A percentile compares a stretch with the other conserved stretches of the same genome.
phyloP scores from a whole-genome alignment of 208 protist species.

The Trypanosoma vivax region DNA sequence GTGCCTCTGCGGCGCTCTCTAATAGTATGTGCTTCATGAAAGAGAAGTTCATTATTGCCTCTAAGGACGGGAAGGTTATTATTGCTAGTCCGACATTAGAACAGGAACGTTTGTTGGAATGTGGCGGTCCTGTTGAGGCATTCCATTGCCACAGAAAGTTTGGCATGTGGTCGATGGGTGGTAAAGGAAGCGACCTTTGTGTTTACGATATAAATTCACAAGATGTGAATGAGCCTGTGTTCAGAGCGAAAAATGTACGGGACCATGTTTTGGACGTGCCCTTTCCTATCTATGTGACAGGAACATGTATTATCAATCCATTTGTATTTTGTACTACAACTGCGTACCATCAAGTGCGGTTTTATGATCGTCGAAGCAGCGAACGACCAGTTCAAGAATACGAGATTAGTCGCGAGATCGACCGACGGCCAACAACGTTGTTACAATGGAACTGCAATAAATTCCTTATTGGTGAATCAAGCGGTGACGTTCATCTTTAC shows the following conservation, averaged over 20 bases:
- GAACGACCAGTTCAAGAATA: conserved; percentile 75
- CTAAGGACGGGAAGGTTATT: conserved; percentile 33
- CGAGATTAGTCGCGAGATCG: conserved; percentile 73
- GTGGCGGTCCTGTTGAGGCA: conserved; percentile 55
- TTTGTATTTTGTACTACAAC: conserved; percentile 71
- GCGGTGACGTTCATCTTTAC: conserved; percentile 80
- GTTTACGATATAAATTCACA: conserved; percentile 61
- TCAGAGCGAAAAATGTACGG: conserved; percentile 50
- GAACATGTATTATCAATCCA: conserved; percentile 65
- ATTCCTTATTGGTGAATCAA: conserved; percentile 78
- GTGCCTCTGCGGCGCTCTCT: conserved; percentile 31
- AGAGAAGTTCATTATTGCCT: conserved; percentile 43
- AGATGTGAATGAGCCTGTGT: conserved; percentile 34
- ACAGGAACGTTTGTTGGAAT: conserved; percentile 12
- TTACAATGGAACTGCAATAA: conserved; percentile 85
- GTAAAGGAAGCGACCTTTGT: conserved; percentile 60
- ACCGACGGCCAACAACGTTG: conserved; percentile 64
- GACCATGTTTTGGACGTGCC: conserved; percentile 79
- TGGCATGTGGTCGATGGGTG: conserved; percentile 68
- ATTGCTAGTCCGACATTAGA: conserved; percentile 35
- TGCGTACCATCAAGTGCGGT: conserved; percentile 78
- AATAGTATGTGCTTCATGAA: conserved; percentile 61
- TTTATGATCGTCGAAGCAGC: conserved; percentile 72
- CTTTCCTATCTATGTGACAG: conserved; percentile 63
- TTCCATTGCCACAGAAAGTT: conserved; percentile 73